Evolutionary conservation across 2,329 filamentous ascomycete species (phyloP), one percentile per base, ranked within the genome.

Genomic region (Colletotrichum lentis): DNA sequence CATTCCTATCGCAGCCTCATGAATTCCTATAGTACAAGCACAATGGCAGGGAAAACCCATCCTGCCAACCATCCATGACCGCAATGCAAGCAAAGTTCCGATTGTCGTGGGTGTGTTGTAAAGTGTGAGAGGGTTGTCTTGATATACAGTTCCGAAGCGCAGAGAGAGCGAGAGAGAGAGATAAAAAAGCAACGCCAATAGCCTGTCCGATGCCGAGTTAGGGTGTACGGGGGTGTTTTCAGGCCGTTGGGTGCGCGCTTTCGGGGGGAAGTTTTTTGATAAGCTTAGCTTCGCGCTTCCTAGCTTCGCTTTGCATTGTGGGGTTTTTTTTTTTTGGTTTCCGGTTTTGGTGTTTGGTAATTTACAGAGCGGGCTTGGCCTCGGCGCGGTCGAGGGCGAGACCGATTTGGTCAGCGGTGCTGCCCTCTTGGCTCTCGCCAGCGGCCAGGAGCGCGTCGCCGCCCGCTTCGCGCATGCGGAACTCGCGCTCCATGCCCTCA

Each of bases 401-500:
- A 52, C 81, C 81, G 47, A 87, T 77, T 74, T 82, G 80, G 52
- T 85, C 81, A 1, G 83, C 84, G 5, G 85, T 86, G 67, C 73
- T 75, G 20, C 73, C 75, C 12, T 76, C 75, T 22, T 65, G 73
- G 61, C 75, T 75, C 58, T 78, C 80, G 43, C 82, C 84, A 14
- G 82, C 83, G 14, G 85, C 87, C 69, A 89, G 75, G 44, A 88
- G 78, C 62, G 55, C 55, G 77, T 97, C 93, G 77, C 91, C 90
- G 71, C 93, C 93, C 76, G 91, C 88, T 87, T 97, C 93, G 80
- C 96, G 91, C 93, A 97, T 96, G 80, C 91, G 90, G 88, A 94
- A 94, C 84, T 97, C 95, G 80, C 94, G 90, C 88, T 99, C 96
- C 93, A 97, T 96, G 84, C 97, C 95, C 72, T 95, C 86, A 79